phyloP scores from a whole-genome alignment of 495 filamentous ascomycete genomes.

The Platismatia glauca region DNA sequence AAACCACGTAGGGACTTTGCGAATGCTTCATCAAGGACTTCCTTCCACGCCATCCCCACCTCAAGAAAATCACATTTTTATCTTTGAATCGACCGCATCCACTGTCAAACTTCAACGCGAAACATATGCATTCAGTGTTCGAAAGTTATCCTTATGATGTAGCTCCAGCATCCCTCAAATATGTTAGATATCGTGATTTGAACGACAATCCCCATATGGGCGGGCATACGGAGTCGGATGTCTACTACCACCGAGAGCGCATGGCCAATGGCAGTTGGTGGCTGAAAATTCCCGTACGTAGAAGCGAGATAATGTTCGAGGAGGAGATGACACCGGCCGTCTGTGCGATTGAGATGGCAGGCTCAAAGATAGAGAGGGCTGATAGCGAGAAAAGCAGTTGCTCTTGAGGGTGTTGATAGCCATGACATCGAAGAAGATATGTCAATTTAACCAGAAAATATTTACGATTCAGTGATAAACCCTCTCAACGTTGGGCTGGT shows the following conservation, averaged over 20 bases:
- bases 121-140: neutral
- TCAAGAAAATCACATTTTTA: constrained; percentile 6
- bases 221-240: neutral
- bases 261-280: neutral
- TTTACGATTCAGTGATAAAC: neutral
- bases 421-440: neutral
- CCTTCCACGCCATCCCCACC: neutral
- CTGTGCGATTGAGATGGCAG: neutral
- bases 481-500: too few relatives aligned
- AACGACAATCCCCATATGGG: neutral
- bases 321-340: neutral
- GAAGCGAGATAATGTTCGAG: neutral
- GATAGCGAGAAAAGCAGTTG: neutral
- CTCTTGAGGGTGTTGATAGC: neutral
- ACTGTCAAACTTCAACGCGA: neutral
- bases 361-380: neutral
- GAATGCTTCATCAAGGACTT: neutral
- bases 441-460: neutral
- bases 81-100: neutral
- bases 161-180: neutral
- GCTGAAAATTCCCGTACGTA: neutral
- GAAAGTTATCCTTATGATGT: neutral
- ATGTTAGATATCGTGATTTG: neutral
- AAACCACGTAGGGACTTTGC: neutral
- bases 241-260: neutral